Base-by-base conservation (phyloP, 805 yeast species). In the Debaryomyces castellii region DNA sequence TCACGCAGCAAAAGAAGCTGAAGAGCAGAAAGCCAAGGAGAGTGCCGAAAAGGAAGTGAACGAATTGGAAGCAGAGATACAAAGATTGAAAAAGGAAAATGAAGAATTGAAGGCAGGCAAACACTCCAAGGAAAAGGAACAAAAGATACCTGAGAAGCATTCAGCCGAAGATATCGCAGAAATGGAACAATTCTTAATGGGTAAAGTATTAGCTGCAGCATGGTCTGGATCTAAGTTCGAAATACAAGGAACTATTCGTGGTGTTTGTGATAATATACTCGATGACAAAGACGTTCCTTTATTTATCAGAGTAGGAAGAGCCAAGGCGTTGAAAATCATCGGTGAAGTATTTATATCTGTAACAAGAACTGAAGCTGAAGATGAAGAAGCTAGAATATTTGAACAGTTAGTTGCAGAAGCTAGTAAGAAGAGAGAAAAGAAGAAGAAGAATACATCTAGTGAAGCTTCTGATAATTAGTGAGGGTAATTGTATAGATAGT, bases 141-240 rank as follows among this genome's bases (percentile, higher is more conserved):
- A 43, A 8, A 45, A 53, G 25, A 49, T 58, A 6, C 77, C 77
- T 0, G 69, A 64, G 24, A 68, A 67, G 47, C 76, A 73, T 50
- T 62, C 85, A 0, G 73, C 73, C 2, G 87, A 82, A 51, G 85
- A 82, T 44, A 50, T 82, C 20, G 89, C 88, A 2, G 85, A 83
- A 49, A 77, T 83, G 72, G 92, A 87, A 58, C 83, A 85, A 60
- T 73, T 83, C 25, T 66, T 87, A 52, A 82, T 86, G 74, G 94
- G 92, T 17, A 87, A 87, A 62, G 87, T 87, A 16, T 67, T 87
- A 28, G 85, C 87, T 7, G 92, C 91, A 2, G 94, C 94, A 7
- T 87, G 95, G 95, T 81, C 82, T 10, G 89, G 92, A 0, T 82
- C 91, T 10, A 84, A 79, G 57, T 86, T 82, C 59, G 95, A 87